Percentiles rank a stretch among this genome's conserved stretches.
Conservation (phyloP, 768 basidiomycete species). For the Boletus eberwhitei region DNA sequence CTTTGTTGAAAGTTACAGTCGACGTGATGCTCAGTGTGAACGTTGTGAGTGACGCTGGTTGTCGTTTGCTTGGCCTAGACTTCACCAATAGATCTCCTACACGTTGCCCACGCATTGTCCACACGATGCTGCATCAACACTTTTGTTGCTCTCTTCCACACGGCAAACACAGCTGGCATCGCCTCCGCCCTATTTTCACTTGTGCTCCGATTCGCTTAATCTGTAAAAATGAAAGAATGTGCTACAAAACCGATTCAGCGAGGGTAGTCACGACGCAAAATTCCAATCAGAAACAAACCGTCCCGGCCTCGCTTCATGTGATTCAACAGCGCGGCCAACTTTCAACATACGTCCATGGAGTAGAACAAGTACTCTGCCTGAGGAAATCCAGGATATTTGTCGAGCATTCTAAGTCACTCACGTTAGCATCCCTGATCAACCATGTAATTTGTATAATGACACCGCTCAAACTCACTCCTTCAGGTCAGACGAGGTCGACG, state of each 20-base stretch:
- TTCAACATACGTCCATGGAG: slow-evolving; percentile 71
- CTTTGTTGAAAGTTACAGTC: not conserved
- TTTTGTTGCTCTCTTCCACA: too few species aligned
- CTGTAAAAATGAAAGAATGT: not conserved
- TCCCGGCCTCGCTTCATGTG: slow-evolving; percentile 4
- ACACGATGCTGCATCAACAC: too few species aligned
- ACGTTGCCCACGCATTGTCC: too few species aligned
- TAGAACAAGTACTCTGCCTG: slow-evolving; percentile 89
- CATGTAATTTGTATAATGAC: not conserved
- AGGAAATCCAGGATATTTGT: slow-evolving; percentile 77
- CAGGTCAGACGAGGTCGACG: slow-evolving; percentile 38
- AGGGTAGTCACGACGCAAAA: not conserved
- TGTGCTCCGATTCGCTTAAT: too few species aligned
- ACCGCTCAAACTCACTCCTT: slow-evolving; percentile 17
- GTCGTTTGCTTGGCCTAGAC: too few species aligned
- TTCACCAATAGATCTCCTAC: too few species aligned
- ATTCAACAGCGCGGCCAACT: slow-evolving; percentile 61
- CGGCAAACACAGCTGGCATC: too few species aligned
- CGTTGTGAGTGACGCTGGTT: too few species aligned
- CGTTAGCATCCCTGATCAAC: slow-evolving; percentile 1
- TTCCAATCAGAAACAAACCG: not conserved
- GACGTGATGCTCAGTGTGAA: too few species aligned
- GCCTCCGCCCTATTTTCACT: too few species aligned
- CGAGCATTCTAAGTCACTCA: slow-evolving; percentile 42
- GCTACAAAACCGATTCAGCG: not conserved